Percentiles rank a stretch among this genome's conserved stretches.
phyloP scores from a whole-genome alignment of 768 basidiomycete species.

The Tricholoma sp. region DNA sequence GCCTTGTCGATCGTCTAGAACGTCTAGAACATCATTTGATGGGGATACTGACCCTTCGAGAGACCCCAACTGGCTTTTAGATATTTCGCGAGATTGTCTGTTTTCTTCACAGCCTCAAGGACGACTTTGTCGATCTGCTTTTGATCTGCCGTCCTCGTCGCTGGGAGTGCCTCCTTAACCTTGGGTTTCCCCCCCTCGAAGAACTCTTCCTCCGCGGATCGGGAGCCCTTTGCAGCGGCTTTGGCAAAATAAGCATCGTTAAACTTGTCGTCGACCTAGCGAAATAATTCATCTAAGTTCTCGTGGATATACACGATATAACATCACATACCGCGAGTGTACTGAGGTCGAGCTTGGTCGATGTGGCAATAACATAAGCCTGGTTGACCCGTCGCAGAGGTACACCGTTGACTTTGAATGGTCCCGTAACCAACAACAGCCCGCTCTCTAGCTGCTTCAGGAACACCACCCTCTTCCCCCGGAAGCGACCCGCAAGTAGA shows the following conservation, averaged over 20 bases:
- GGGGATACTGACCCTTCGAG: constrained; percentile 96
- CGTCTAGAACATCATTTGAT: constrained; percentile 83
- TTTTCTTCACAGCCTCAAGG: constrained; percentile 83
- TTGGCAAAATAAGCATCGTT: constrained; percentile 95
- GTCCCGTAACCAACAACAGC: constrained; percentile 91
- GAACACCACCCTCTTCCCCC: constrained; percentile 97
- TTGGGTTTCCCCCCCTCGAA: constrained; percentile 92
- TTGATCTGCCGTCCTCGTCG: constrained; percentile 86
- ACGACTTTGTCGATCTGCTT: constrained; percentile 80
- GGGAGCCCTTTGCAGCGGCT: constrained; percentile 57
- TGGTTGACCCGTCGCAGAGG: constrained; percentile 97
- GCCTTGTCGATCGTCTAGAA: constrained; percentile 13
- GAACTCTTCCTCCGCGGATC: constrained; percentile 94
- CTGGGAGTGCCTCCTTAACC: constrained; percentile 80
- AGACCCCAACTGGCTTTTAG: constrained; percentile 90
- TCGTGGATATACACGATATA: background rate
- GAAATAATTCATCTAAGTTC: background rate
- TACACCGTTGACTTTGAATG: constrained; percentile 97
- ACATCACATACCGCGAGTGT: constrained; percentile 58
- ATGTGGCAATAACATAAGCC: constrained; percentile 98
- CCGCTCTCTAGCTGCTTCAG: constrained; percentile 94
- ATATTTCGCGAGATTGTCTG: constrained; percentile 88
- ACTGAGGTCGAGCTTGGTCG: constrained; percentile 83
- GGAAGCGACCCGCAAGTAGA: constrained; percentile 95
- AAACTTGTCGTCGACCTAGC: constrained; percentile 81